Conservation (phyloP, 345 rosid genomes). For the Pugionium cornutum region DNA sequence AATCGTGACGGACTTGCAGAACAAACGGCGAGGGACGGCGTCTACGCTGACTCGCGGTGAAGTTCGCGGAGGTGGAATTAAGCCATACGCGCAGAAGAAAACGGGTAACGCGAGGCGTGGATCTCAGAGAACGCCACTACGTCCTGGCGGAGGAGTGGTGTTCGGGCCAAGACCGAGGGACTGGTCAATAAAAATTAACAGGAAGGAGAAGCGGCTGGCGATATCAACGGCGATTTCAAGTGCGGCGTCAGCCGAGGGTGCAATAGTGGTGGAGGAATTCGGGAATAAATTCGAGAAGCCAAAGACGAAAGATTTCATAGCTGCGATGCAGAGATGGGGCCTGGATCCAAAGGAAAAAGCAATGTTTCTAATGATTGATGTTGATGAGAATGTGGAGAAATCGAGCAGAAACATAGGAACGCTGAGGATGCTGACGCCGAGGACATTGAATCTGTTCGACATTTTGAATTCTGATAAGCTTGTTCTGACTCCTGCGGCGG, state of each 20-base stretch:
- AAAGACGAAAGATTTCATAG: constrained; percentile 75
- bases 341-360: constrained; percentile 84
- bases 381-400: constrained; percentile 57
- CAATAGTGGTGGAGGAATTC: constrained; percentile 81
- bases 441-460: constrained; percentile 85
- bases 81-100: constrained; percentile 86
- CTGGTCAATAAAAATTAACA: constrained; percentile 90
- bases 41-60: constrained; percentile 86
- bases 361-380: constrained; percentile 76
- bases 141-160: constrained; percentile 86
- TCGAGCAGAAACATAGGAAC: constrained; percentile 88
- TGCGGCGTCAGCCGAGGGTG: constrained; percentile 57
- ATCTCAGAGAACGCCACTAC: constrained; percentile 69
- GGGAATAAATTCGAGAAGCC: constrained; percentile 75
- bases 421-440: constrained; percentile 80
- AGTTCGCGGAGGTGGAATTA: constrained; percentile 89
- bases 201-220: constrained; percentile 79
- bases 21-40: constrained; percentile 93
- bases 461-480: constrained; percentile 82
- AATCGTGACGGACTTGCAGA: constrained; percentile 72
- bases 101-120: constrained; percentile 87
- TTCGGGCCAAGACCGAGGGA: constrained; percentile 88
- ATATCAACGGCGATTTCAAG: constrained; percentile 82
- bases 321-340: constrained; percentile 87
- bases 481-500: constrained; percentile 72